phyloP scores from a whole-genome alignment of 257 asterid species.

The Henckelia pumila region DNA sequence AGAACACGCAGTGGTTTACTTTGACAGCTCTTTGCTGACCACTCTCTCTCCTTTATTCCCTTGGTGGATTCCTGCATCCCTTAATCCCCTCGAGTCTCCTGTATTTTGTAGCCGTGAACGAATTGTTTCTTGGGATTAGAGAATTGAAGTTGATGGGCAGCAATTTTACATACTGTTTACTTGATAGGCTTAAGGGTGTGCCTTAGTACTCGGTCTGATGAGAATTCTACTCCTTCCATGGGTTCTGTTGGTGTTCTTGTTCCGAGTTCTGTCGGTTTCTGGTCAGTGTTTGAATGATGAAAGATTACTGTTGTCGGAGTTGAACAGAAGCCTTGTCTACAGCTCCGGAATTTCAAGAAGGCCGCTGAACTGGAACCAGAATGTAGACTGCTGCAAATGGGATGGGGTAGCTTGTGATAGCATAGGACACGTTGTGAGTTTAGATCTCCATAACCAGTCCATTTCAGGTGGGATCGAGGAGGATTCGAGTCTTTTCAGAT shows the following conservation, averaged over 20 bases:
- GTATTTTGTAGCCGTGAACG: constrained; percentile 6
- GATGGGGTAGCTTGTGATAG: constrained; percentile 50
- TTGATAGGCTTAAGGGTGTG: constrained; percentile 30
- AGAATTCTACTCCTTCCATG: constrained; percentile 39
- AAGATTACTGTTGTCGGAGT: constrained; percentile 37
- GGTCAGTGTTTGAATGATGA: constrained; percentile 49
- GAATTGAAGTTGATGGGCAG: constrained; percentile 31
- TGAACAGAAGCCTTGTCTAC: constrained; percentile 33
- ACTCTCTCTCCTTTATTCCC: constrained; percentile 20
- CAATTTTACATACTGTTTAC: constrained; percentile 19
- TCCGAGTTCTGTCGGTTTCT: constrained; percentile 25
- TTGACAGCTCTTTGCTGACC: constrained; percentile 20
- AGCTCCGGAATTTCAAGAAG: constrained; percentile 24
- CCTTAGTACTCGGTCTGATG: constrained; percentile 40
- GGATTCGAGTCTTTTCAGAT: constrained; percentile 39
- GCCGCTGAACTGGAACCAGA: constrained; percentile 41
- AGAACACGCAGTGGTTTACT: constrained; percentile 15
- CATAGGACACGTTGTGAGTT: constrained; percentile 40
- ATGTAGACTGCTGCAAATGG: constrained; percentile 58
- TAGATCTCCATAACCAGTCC: constrained; percentile 38
- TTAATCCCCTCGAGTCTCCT: constrained; percentile 20
- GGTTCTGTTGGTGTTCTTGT: constrained; percentile 34
- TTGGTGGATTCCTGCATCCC: constrained; percentile 3
- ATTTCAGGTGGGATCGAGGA: constrained; percentile 39
- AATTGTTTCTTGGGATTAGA: not conserved